Evolutionary conservation across 108 stramenopile genomes (phyloP), one percentile per base, ranked within the genome.

Genomic region (Mayamaea pseudoterrestris): DNA sequence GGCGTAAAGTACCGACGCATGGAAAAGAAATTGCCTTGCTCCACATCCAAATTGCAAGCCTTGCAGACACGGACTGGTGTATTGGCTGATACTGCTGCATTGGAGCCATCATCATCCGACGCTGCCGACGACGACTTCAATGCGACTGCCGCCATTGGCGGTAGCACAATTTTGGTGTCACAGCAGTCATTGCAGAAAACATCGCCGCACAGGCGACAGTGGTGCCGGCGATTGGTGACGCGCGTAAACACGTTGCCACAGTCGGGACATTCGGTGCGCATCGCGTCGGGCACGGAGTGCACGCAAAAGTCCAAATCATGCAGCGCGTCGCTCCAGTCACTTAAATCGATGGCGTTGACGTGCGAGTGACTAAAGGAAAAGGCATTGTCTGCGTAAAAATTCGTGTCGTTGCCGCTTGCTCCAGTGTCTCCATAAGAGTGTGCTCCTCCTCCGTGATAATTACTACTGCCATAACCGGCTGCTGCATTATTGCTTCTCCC

Each of bases 161-260:
- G 52, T 57, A 58, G 62, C 91, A n/a, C n/a, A n/a, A n/a, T n/a
- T n/a, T n/a, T n/a, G n/a, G n/a, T n/a, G n/a, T n/a, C n/a, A n/a
- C n/a, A n/a, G n/a, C n/a, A 94, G 17, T 54, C 49, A 50, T 91
- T 73, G 65, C 95, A 96, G 68, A 90, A 96, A 23, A 96, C 77
- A 53, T 93, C 90, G 8, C 95, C 95, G 46, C 93, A 93, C 29
- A 96, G 44, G 14, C 95, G 78, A 66, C 95, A 96, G 53, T 96
- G 95, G 62, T 96, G 95, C 18, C 93, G 73, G 8, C 94, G 80
- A 21, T 68, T 61, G 49, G 71, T 66, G 47, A 83, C 58, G 20
- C 69, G 75, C 53, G 87, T 85, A 30, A 63, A 63, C 23, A 60
- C 32, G 6, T 13, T 31, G 9, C 51, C 28, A 35, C 86, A 83